Evolutionary conservation across 345 rosid species (phyloP), one percentile per base, ranked within the genome.

Genomic region (Citrus medica): DNA sequence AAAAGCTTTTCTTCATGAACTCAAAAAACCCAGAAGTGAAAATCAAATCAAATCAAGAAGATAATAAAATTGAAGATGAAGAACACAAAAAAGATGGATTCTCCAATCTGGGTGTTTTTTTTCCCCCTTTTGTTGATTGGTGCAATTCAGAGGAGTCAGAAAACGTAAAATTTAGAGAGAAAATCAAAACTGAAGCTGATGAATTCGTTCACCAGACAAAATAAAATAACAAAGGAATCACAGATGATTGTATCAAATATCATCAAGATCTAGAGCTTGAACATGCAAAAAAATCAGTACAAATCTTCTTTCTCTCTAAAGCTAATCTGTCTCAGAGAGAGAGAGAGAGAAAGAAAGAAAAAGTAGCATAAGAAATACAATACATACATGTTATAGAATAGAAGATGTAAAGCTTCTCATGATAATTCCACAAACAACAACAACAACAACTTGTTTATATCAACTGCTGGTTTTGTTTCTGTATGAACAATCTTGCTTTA

Each of bases 221-320:
- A 73, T 14, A 4, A 30, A 35, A 37, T 7, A 27, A 1, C 6
- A 7, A 76, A 5, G 19, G 69, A 76, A 55, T 14, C 13, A 24
- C 40, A 76, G 66, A 65, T 5, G 22, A 27, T 71, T 63, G 61
- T 48, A 53, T 48, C 81, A 35, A 27, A 51, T 33, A 68, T 33
- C 76, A 48, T 48, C 76, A 62, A 71, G 81, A 78, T 78, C 81
- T 78, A 71, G 27, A 33, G 38, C 76, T 71, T 7, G 3, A 40
- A 70, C 37, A 62, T 32, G 42, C 14, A 64, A 64, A 46, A 30
- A 24, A 25, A 66, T 24, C 2, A 51, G 48, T 27, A 56, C 12
- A 77, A 68, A 58, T 40, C 19, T 66, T 9, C 69, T 33, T 35
- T 35, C 69, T 66, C 27, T 35, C 62, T 22, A n/a, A 30, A 74